Base-by-base conservation (phyloP, 768 basidiomycete species). In the Panellus pusillus region DNA sequence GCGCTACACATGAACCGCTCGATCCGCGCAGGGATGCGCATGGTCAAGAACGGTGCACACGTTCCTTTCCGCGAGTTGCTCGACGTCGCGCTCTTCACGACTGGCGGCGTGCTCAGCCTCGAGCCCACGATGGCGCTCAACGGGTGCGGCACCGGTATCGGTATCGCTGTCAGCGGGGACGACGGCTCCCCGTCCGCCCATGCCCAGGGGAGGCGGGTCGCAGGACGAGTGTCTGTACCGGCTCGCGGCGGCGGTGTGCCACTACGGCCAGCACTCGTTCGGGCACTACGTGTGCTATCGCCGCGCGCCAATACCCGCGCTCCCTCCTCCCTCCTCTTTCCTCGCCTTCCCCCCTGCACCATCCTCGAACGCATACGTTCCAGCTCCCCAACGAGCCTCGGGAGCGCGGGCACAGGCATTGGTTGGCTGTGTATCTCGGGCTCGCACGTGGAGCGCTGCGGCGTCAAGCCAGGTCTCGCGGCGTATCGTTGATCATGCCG, bases 371-470 rank as follows among this genome's bases (percentile, higher is more conserved):
- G 24, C 24, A 24, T 24, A 14, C 57, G 52, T n/a, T 28, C 66
- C 27, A 60, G 63, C 17, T 65, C 28, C 64, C 66, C 41, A 60
- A 66, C 37, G 57, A 48, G 17, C 54, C 59, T 28, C 57, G 62
- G n/a, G 41, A 56, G 42, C 58, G 61, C 7, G 61, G 6, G 24
- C 24, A 63, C 80, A 2, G 86, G 86, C 7, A 74, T 71, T 20
- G 89, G 91, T 2, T 98, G 96, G 95, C 72, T 97, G 51, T 75
- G 92, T 52, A 86, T 94, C 55, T 92, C 89, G 64, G 96, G 98
- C 71, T 88, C 91, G 61, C 72, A 80, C 4, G 91, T 94, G 48
- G 73, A 78, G 27, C 89, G 92, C 62, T 84, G 84, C 36, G 87
- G 86, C 20, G 78, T 93, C 48, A 84, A 88, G 71, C 74, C 74